Evolutionary conservation across 2,329 filamentous ascomycete genomes (phyloP).

Genomic region (Stemphylium lycopersici): DNA sequence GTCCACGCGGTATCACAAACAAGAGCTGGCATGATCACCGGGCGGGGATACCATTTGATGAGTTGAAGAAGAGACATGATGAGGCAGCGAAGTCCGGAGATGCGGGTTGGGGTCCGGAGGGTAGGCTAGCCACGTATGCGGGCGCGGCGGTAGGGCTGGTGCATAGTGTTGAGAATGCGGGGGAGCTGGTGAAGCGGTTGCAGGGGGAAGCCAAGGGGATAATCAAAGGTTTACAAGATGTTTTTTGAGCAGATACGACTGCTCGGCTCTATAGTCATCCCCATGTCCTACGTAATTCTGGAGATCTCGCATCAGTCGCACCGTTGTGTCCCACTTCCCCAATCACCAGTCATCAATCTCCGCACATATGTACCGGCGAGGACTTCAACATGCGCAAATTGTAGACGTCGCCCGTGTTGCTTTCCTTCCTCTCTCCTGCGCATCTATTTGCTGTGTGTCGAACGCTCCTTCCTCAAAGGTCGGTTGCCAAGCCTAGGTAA

Average conservation of each 20-base stretch:
- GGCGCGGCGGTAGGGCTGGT: conserved; percentile 66
- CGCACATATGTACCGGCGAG: no score
- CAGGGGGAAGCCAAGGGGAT: conserved; percentile 1
- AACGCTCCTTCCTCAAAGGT: no score
- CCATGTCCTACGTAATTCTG: no score
- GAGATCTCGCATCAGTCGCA: no score
- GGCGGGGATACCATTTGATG: conserved; percentile 48
- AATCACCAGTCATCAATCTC: no score
- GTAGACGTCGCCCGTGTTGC: no score
- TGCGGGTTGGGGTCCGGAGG: conserved; percentile 56
- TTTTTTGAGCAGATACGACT: not conserved
- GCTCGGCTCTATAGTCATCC: no score
- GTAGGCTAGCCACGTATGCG: conserved; percentile 65
- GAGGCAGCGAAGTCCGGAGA: conserved; percentile 58
- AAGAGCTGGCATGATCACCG: conserved; percentile 53
- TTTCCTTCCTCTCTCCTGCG: no score
- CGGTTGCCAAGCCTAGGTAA: no score
- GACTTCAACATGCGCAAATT: no score
- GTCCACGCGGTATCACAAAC: conserved; percentile 63
- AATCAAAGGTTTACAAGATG: not conserved
- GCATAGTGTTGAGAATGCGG: conserved; percentile 55
- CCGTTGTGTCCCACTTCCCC: no score
- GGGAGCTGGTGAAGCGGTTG: conserved; percentile 52
- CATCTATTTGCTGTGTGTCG: no score
- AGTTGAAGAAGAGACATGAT: conserved; percentile 52